Base-by-base conservation (phyloP, 2,329 filamentous ascomycete genomes). In the Aspergillus novoparasiticus region DNA sequence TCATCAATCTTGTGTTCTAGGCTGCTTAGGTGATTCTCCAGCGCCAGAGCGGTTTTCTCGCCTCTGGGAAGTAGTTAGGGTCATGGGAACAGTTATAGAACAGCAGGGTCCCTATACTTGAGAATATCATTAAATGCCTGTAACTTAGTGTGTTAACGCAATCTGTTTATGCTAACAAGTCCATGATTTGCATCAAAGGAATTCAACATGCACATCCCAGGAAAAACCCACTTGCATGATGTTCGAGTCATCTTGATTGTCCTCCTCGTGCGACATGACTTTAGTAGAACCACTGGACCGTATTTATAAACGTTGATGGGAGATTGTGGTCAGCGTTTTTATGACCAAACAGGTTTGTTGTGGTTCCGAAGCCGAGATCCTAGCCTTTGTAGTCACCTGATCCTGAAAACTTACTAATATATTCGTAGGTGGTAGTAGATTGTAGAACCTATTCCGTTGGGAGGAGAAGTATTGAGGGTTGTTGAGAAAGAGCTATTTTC, bases 1-100 rank as follows among this genome's bases (percentile, higher is more conserved):
- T 57, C 61, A 26, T 70, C 63, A 50, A 88, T 86, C 73, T 84
- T 85, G 60, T 78, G 79, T 71, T 88, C 86, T 59, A 88, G 78
- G 28, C 77, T 77, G 62, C 80, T 80, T 36, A 88, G 79, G 67
- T 86, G 82, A 64, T 80, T 80, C 71, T 88, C 86, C 34, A 88
- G 73, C 23, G 81, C 83, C 32, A 83, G 76, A 6, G 86, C 86
- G 36, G 85, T 84, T 63, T 78, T 79, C 74, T 88, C 86, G 69
- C 85, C 86, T 63, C 82, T 84, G 39, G 30, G 57, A 56, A 51
- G 48, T 21, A 19, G 51, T 66, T 58, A 65, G 39, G 54, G n/a
- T n/a, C 21, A 12, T 19, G 53, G 14, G 23, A 41, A 1, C 30
- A 8, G 14, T 39, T 30, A n/a, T 26, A 6, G 32, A 32, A 23